Conservation (phyloP, 768 basidiomycete genomes). For the Auriculariales sp. region DNA sequence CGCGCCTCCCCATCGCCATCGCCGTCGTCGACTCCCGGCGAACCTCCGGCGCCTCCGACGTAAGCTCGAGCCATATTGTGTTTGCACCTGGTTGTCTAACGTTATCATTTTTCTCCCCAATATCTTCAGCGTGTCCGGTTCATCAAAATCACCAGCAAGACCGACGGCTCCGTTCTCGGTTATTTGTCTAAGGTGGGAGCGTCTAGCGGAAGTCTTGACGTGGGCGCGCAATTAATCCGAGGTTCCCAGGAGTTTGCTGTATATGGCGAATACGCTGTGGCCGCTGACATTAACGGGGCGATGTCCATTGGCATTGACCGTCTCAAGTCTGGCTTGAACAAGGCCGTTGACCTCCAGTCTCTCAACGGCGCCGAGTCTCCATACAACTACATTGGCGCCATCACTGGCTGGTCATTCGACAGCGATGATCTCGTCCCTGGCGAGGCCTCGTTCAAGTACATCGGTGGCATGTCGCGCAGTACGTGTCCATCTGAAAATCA, state of each 20-base stretch:
- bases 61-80: neutral
- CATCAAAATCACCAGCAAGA: neutral
- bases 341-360: neutral
- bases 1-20: constrained; percentile 1
- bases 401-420: neutral
- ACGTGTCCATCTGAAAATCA: neutral
- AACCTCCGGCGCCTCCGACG: neutral
- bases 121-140: neutral
- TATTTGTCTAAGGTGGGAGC: neutral
- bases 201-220: too few relatives aligned
- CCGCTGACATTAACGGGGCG: neutral
- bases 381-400: neutral
- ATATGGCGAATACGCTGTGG: too few relatives aligned
- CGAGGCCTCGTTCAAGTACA: neutral
- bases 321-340: neutral
- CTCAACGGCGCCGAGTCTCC: neutral
- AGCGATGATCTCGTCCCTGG: neutral
- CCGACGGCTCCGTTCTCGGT: neutral
- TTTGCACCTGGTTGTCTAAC: too few relatives aligned
- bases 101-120: too few relatives aligned
- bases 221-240: too few relatives aligned
- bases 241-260: too few relatives aligned
- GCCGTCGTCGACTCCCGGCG: neutral
- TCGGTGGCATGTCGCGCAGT: neutral
- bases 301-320: neutral